Conservation (phyloP, 202 grass and related monocot species). For the Setaria italica region DNA sequence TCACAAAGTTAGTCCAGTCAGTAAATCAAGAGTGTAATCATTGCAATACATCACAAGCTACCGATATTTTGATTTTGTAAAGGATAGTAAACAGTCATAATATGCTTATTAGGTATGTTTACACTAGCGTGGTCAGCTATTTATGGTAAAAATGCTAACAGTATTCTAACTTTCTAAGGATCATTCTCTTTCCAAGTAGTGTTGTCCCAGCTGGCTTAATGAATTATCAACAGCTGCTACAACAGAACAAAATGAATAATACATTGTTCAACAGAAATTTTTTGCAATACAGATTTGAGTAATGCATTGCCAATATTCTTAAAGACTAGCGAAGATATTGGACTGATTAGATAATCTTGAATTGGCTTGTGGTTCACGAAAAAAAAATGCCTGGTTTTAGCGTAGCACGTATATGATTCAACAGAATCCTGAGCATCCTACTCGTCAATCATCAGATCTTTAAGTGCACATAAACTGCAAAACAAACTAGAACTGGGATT, state of each 20-base stretch:
- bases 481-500: not conserved
- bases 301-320: not conserved
- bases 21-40: not conserved
- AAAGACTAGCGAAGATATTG: not conserved
- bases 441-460: not conserved
- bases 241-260: not conserved
- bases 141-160: not conserved
- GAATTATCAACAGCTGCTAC: not conserved
- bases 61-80: not conserved
- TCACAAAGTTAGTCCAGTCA: not conserved
- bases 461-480: conserved; percentile 8
- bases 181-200: not conserved
- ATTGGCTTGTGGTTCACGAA: not conserved
- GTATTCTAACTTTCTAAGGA: not conserved
- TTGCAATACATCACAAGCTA: not conserved
- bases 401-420: conserved; percentile 2
- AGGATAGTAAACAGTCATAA: not conserved
- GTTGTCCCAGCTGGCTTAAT: not conserved
- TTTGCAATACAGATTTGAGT: not conserved
- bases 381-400: not conserved
- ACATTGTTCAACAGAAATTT: not conserved
- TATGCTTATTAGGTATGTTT: not conserved
- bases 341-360: not conserved
- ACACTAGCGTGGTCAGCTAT: not conserved
- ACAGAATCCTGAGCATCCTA: conserved; percentile 5